phyloP scores from a whole-genome alignment of 2,329 filamentous ascomycete genomes.

The Pseudogymnoascus sp. region DNA sequence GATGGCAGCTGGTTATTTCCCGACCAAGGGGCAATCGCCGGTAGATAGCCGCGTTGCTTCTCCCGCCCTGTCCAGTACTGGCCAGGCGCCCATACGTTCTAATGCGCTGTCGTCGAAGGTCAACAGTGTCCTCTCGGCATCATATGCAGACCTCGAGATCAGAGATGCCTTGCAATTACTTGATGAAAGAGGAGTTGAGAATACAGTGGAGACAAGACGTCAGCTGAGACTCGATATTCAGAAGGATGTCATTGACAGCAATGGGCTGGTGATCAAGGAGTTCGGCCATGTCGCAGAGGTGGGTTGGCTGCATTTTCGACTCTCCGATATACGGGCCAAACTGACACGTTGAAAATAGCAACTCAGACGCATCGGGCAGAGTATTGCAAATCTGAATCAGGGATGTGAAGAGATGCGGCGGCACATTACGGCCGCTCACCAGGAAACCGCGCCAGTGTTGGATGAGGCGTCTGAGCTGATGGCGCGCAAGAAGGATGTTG shows the following conservation, averaged over 20 bases:
- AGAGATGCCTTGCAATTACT: constrained; percentile 74
- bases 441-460: constrained; percentile 67
- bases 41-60: constrained; percentile 22
- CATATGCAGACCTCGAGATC: constrained; percentile 88
- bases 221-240: constrained; percentile 77
- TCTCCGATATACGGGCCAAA: constrained; percentile 12
- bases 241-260: constrained; percentile 86
- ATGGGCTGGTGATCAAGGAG: constrained; percentile 80
- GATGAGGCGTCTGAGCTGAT: constrained; percentile 72
- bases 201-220: constrained; percentile 71
- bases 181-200: constrained; percentile 64
- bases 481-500: constrained; percentile 64
- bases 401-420: constrained; percentile 75
- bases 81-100: constrained; percentile 28
- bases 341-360: constrained; percentile 51
- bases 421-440: constrained; percentile 68
- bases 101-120: constrained; percentile 75
- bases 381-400: constrained; percentile 70
- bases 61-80: constrained; percentile 22
- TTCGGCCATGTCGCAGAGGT: constrained; percentile 88
- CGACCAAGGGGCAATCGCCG: constrained; percentile 22
- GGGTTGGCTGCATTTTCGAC: constrained; percentile 27
- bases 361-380: constrained; percentile 75
- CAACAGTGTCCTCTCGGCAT: constrained; percentile 79
- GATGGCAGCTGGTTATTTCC: constrained; percentile 28